Evolutionary conservation across 164 flowering plant genomes (phyloP), one percentile per base, ranked within the genome.

Genomic region (Platanus orientalis): DNA sequence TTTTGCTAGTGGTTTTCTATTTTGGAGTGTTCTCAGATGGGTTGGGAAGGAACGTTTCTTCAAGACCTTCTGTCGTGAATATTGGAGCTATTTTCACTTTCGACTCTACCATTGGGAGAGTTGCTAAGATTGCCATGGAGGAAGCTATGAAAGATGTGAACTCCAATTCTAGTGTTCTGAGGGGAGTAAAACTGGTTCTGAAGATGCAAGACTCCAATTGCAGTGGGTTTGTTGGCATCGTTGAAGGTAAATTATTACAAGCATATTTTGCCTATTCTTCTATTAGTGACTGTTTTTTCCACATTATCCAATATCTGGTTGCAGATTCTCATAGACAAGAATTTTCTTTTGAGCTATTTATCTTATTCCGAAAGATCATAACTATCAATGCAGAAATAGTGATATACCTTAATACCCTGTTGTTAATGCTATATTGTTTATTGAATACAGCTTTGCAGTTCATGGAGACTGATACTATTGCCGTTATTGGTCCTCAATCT

Each of bases 121-220:
- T 83, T 24, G 97, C 97, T 20, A 84, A 85, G 76, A 72, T 87
- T 68, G 98, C 97, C 7, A 88, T 95, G 58, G 76, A 80, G 54
- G 81, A 83, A 60, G 99, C 97, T 39, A 79, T 90, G 34, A 74
- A 87, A 50, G 99, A 95, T 81, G 86, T 95, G 17, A 95, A 95
- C 63, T 61, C 86, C 30, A 65, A 90, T 69, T 73, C 85, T 13
- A 75, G 69, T 68, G 68, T 92, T 68, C 97, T 95, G 27, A 71
- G 32, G 21, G 96, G 90, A 36, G 79, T 88, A 2, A 75, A 79
- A 61, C 81, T 95, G 32, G 65, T 6, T 47, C 21, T 95, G 23
- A 58, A 51, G 9, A 72, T 79, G 84, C 73, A 67, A 26, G 80
- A 83, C 62, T 64, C 97, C 58, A 83, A 81, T 49, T 83, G 87